These are phyloP conservation scores for Ajuga chamaepitys DNA, from an alignment of 257 asterid species.

Conservation along the genomic window DNA sequence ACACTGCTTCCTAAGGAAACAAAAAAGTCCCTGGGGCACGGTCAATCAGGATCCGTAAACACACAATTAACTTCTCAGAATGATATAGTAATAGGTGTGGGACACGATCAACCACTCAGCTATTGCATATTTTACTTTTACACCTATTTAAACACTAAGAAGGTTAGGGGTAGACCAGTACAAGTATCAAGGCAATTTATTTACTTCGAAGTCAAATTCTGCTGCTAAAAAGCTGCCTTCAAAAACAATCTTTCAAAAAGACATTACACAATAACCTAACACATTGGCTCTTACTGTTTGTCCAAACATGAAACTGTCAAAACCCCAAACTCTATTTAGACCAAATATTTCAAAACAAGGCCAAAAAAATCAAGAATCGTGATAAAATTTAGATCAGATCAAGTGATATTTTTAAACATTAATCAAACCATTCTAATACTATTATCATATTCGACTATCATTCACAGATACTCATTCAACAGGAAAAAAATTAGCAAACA, in stretches of 20 bases:
- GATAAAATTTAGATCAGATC: neutral
- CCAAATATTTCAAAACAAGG: neutral
- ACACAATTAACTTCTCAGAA: too few relatives aligned
- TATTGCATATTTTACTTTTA: too few relatives aligned
- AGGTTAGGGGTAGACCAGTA: too few relatives aligned
- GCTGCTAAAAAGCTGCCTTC: constrained; percentile 18
- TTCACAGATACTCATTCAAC: neutral
- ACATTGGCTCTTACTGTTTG: neutral
- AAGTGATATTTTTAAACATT: constrained; percentile 1
- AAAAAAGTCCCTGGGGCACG: too few relatives aligned
- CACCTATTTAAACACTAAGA: too few relatives aligned
- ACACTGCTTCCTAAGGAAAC: too few relatives aligned
- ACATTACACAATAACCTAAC: constrained; percentile 14
- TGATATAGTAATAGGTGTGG: too few relatives aligned
- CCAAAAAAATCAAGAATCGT: neutral
- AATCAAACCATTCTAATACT: neutral
- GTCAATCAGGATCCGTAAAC: too few relatives aligned
- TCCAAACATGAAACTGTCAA: neutral
- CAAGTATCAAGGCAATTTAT: too few relatives aligned
- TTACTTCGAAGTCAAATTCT: neutral
- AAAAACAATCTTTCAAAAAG: constrained; percentile 9
- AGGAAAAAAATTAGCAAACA: neutral
- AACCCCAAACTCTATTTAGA: neutral
- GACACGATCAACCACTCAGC: too few relatives aligned
- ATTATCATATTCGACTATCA: neutral